These are phyloP conservation scores for Erodium maritimum DNA, from an alignment of 345 rosid species.

Conservation along the genomic window DNA sequence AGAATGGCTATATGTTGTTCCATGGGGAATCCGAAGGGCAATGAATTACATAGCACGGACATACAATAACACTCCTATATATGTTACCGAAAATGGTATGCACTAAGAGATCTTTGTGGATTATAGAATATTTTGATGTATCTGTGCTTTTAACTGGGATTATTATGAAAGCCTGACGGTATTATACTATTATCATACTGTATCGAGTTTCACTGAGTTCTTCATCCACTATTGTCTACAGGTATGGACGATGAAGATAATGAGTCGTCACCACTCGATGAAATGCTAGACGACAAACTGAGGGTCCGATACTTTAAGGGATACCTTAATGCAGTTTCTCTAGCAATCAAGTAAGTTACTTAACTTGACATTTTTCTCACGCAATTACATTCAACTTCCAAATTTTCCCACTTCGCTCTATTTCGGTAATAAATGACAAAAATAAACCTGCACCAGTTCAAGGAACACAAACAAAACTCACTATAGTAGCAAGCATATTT, in stretches of 20 bases:
- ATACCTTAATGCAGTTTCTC: constrained; percentile 60
- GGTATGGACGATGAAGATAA: constrained; percentile 93
- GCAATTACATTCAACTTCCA: too few species aligned
- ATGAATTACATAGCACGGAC: constrained; percentile 47
- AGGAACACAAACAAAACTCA: too few species aligned
- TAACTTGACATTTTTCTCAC: too few species aligned
- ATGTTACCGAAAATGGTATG: constrained; percentile 74
- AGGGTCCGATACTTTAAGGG: constrained; percentile 55
- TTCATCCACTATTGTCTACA: constrained; percentile 10
- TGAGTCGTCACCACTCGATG: constrained; percentile 42
- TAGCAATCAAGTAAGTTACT: constrained; percentile 65
- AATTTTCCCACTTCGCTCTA: too few species aligned
- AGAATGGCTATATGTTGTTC: constrained; percentile 79
- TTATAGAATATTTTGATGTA: too few species aligned
- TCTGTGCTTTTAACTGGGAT: too few species aligned
- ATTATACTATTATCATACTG: too few species aligned
- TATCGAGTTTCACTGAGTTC: background rate
- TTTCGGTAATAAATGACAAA: too few species aligned
- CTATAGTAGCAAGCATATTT: too few species aligned
- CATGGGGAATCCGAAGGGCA: constrained; percentile 77
- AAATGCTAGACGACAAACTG: constrained; percentile 76
- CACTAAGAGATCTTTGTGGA: background rate
- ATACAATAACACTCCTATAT: constrained; percentile 57
- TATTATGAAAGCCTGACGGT: too few species aligned
- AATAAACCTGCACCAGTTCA: too few species aligned